phyloP scores from a whole-genome alignment of 176 grass and related monocot species.

The Coix lacrymajobi region DNA sequence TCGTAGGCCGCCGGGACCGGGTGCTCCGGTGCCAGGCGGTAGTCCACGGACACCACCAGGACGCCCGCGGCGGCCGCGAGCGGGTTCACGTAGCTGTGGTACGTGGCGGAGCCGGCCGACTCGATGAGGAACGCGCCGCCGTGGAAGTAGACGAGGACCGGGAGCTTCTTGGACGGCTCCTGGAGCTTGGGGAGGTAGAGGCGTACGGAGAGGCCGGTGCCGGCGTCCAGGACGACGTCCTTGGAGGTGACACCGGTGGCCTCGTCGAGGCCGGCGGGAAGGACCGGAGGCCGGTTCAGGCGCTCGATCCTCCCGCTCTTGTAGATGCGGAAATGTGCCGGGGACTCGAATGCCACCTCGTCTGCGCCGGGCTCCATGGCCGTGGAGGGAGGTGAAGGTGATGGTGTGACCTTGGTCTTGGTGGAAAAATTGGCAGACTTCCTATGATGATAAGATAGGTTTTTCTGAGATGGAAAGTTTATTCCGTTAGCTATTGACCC shows the following conservation, averaged over 20 bases:
- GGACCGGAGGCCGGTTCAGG: slow-evolving; percentile 24
- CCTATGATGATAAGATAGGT: neutral
- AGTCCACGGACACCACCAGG: slow-evolving; percentile 29
- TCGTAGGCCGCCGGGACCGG: slow-evolving; percentile 52
- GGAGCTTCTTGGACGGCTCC: slow-evolving; percentile 26
- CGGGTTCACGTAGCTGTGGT: slow-evolving; percentile 35
- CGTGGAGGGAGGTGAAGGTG: neutral
- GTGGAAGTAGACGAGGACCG: slow-evolving; percentile 43
- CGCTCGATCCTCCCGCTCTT: slow-evolving; percentile 63
- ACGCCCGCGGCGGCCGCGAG: slow-evolving; percentile 22
- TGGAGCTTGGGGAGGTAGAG: slow-evolving; percentile 42
- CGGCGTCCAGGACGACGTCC: slow-evolving; percentile 59
- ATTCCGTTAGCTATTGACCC: neutral
- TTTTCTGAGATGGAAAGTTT: neutral
- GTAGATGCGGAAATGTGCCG: slow-evolving; percentile 36
- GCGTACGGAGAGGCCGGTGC: slow-evolving; percentile 40
- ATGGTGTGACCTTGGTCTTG: neutral
- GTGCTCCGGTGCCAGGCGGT: slow-evolving; percentile 58
- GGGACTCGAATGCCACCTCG: slow-evolving; percentile 30
- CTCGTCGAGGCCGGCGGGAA: slow-evolving; percentile 34
- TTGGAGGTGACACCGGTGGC: slow-evolving; percentile 59
- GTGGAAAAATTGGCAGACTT: neutral
- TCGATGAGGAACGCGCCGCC: slow-evolving; percentile 43
- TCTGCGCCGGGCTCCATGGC: neutral
- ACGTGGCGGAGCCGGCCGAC: slow-evolving; percentile 27